Evolutionary conservation across 2,329 filamentous ascomycete species (phyloP), one percentile per base, ranked within the genome.

Genomic region (Claviceps cyperi): DNA sequence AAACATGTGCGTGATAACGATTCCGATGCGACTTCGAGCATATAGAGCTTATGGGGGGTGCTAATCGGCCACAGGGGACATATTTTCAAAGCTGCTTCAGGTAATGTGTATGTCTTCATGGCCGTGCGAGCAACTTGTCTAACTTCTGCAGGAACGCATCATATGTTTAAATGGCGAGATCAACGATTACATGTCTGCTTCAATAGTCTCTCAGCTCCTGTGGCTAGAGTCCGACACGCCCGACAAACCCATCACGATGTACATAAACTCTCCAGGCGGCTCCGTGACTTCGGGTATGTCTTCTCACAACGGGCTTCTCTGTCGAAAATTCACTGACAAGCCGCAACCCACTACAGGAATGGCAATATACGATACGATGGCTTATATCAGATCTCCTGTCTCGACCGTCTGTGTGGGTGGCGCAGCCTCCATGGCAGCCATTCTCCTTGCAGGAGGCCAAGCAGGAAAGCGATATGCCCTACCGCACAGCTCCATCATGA

Each of bases 331-430:
- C 19, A 13, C n/a, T 46, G 4, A 43, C 37, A 21, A 50, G 46
- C 53, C 56, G 39, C 53, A 39, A 11, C 6, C 4, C 8, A 28
- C 2, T 9, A 28, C 52, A 65, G 81, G 81, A 15, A 74, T 85
- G 53, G 90, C 92, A 24, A 97, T 98, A 61, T 98, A 98, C 74
- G 92, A 98, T 65, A 98, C 92, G 13, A 97, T 98, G 91, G 82
- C 84, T 58, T 98, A 98, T 67, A 97, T 98, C 63, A 82, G 84
- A 53, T 86, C 86, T 2, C 88, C 91, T 1, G 89, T 98, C 0
- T 91, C 85, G 43, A 98, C 92, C 0, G 92, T 98, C 32, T 97
- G 92, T 62, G 79, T 98, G 43, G 92, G 92, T 7, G 87, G 94
- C 60, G 92, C 94, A 0, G 91, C 92, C 1, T 92, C 85, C 3